phyloP scores from a whole-genome alignment of 345 rosid genomes.

The Corymbia maculata region DNA sequence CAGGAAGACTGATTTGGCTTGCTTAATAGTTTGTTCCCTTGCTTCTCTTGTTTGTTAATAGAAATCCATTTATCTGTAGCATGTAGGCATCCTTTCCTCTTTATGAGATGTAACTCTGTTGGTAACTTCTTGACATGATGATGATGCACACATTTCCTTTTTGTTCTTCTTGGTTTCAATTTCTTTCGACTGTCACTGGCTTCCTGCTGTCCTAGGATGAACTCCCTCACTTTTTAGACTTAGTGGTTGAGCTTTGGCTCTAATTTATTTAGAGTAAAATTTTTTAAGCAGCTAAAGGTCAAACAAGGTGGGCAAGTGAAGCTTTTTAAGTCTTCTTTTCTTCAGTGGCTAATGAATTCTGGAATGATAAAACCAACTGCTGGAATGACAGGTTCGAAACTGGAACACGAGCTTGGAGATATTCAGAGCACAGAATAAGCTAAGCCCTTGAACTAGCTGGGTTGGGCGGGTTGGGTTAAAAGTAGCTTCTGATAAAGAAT shows the following conservation, averaged over 20 bases:
- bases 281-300: not conserved
- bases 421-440: not conserved
- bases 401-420: not conserved
- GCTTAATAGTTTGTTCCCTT: not conserved
- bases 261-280: not conserved
- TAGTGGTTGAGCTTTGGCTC: too few species aligned
- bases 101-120: not conserved
- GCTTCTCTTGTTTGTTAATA: not conserved
- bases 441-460: not conserved
- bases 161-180: not conserved
- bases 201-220: not conserved
- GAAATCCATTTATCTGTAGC: not conserved
- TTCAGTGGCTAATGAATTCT: not conserved
- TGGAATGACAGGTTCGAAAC: not conserved
- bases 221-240: not conserved
- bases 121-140: not conserved
- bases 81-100: too few species aligned
- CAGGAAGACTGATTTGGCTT: not conserved
- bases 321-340: not conserved
- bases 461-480: not conserved
- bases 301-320: not conserved
- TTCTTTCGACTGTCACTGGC: not conserved
- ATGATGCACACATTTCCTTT: not conserved
- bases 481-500: not conserved
- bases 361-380: not conserved